Evolutionary conservation across 1,139 yeast genomes (phyloP).

Genomic region (Kluyveromyces sp.): DNA sequence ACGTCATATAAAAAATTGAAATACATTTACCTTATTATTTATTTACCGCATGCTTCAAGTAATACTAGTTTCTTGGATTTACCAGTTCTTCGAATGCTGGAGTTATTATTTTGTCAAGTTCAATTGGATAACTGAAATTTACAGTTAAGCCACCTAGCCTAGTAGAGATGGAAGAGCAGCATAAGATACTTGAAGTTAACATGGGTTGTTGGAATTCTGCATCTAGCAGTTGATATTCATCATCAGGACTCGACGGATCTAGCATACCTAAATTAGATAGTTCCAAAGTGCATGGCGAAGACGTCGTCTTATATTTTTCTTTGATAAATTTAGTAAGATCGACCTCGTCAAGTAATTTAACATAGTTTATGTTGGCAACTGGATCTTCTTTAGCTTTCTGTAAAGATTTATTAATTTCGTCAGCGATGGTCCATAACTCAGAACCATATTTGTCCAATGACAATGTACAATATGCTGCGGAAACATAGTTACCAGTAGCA

Average conservation of each 20-base stretch:
- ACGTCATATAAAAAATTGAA: too few species aligned
- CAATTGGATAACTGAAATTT: constrained; percentile 18
- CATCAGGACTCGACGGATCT: constrained; percentile 4
- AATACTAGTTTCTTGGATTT: background rate
- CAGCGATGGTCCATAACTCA: constrained; percentile 18
- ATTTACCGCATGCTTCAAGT: too few species aligned
- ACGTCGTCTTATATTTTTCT: constrained; percentile 8
- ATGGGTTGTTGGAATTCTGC: constrained; percentile 27
- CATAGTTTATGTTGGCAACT: constrained; percentile 13
- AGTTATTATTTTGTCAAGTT: background rate
- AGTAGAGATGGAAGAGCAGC: constrained; percentile 20
- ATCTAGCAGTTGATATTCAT: constrained; percentile 16
- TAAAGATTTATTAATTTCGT: constrained; percentile 7
- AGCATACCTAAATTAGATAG: constrained; percentile 26
- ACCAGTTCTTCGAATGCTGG: background rate
- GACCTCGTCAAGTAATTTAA: constrained; percentile 21
- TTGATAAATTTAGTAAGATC: constrained; percentile 15
- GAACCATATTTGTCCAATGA: constrained; percentile 2
- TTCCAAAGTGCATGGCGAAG: constrained; percentile 25
- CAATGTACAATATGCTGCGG: constrained; percentile 11
- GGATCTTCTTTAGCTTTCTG: constrained; percentile 10
- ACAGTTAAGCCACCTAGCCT: constrained; percentile 22
- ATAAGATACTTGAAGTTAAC: constrained; percentile 18
- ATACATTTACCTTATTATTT: background rate
- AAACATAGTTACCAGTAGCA: constrained; percentile 22